Evolutionary conservation across 139 green algal species (phyloP), one percentile per base, ranked within the genome.

Genomic region (Axilococcus clingmanii): DNA sequence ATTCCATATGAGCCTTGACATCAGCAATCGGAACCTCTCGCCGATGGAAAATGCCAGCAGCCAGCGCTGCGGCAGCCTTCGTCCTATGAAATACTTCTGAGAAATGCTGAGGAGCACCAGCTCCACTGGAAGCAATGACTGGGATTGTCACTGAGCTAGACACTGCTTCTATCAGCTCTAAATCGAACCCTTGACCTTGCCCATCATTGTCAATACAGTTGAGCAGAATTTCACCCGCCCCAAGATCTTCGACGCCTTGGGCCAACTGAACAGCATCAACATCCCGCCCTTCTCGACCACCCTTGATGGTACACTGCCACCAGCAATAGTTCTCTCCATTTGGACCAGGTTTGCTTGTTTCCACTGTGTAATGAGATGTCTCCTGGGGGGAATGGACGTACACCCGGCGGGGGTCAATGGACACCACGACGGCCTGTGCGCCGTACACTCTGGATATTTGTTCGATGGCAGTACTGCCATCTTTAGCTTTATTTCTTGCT

Each of bases 181-280:
- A 56, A 67, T 99, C 91, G 67, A 95, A 99, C 38, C 92, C 91
- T 68, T 60, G 52, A 33, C 68, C 60, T 56, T 59, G 73, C 22
- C 89, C 90, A 62, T 97, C 90, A 32, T 81, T 81, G 72, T 99
- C 89, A 57, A 99, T 99, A 77, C 87, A 96, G 72, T 99, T 99
- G 37, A 99, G 80, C 61, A 99, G 64, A 63, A 99, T 96, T 73
- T 99, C 92, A 11, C 92, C 91, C 11, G 92, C 90, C 0, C 92
- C 92, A 49, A 99, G 71, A 8, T 79, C 83, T 64, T 97, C 86
- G 24, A 95, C 77, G 7, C 52, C 42, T 38, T 69, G 57, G 0
- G 92, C 86, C 40, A 99, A 71, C 74, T 96, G 78, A 27, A 93
- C 81, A 0, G 86, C 89, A 24, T 88, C 91, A 29, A 98, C 75